Evolutionary conservation across 1,139 yeast species (phyloP).

Genomic region (Magnusiomyces fungicola): DNA sequence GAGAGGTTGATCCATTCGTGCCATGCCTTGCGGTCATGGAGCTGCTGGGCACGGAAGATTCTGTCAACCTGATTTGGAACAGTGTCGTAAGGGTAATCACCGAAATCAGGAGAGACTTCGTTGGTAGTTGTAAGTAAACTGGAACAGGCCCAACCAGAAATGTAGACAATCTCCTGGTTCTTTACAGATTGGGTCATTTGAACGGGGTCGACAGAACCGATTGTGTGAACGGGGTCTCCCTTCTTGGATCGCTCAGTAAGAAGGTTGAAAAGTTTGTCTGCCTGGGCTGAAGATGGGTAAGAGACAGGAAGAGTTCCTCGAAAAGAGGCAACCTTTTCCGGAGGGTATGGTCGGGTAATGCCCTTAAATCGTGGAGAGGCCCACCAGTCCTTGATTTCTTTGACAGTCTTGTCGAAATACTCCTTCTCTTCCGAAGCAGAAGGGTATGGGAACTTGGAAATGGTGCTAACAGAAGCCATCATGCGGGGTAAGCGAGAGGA

Average conservation of each 20-base stretch:
- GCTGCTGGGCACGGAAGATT: slow-evolving; percentile 49
- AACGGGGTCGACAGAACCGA: slow-evolving; percentile 58
- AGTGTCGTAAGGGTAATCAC: slow-evolving; percentile 59
- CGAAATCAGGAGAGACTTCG: slow-evolving; percentile 55
- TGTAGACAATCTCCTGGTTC: slow-evolving; percentile 49
- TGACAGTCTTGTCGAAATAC: slow-evolving; percentile 27
- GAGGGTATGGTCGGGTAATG: slow-evolving; percentile 46
- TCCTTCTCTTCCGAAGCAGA: slow-evolving; percentile 30
- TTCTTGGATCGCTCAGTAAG: slow-evolving; percentile 38
- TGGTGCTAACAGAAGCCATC: slow-evolving; percentile 13
- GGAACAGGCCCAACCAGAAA: slow-evolving; percentile 58
- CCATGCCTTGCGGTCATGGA: slow-evolving; percentile 50
- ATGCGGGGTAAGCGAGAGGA: slow-evolving; percentile 2
- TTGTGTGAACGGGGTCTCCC: slow-evolving; percentile 46
- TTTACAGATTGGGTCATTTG: slow-evolving; percentile 53
- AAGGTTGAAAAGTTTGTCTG: slow-evolving; percentile 43
- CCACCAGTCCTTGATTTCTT: slow-evolving; percentile 48
- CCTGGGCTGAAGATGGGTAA: slow-evolving; percentile 50
- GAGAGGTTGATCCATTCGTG: slow-evolving; percentile 37
- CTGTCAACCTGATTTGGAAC: slow-evolving; percentile 60
- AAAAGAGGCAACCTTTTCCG: slow-evolving; percentile 46
- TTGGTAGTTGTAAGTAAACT: slow-evolving; percentile 48
- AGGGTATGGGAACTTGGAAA: slow-evolving; percentile 37
- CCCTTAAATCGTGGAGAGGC: slow-evolving; percentile 42
- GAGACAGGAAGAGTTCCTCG: slow-evolving; percentile 43